Conservation (phyloP, 1,139 yeast genomes). For the Blastobotrys buckinghamii region DNA sequence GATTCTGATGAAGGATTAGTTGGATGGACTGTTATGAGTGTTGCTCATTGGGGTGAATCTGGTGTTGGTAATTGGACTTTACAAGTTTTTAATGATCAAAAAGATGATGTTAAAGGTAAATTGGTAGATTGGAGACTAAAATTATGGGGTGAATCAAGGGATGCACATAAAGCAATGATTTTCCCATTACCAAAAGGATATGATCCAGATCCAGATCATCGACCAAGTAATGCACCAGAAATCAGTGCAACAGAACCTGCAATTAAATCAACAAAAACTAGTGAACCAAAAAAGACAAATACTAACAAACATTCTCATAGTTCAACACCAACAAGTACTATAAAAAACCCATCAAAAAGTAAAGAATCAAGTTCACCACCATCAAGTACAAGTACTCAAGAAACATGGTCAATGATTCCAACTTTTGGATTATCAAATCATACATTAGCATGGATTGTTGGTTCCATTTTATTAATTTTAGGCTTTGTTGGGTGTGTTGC, state of each 20-base stretch:
- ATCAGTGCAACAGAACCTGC: conserved; percentile 7
- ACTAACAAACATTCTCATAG: background rate
- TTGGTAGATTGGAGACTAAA: conserved; percentile 70
- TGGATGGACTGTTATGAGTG: conserved; percentile 95
- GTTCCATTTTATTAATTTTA: conserved; percentile 29
- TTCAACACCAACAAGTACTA: background rate
- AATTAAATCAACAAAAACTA: conserved; percentile 1
- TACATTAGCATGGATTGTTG: conserved; percentile 33
- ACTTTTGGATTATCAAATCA: conserved; percentile 30
- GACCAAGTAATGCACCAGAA: conserved; percentile 9
- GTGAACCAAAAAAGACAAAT: background rate
- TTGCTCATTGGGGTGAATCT: conserved; percentile 94
- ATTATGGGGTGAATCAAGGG: conserved; percentile 74
- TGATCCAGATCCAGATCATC: conserved; percentile 16
- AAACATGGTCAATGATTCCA: conserved; percentile 27
- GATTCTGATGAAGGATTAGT: conserved; percentile 51
- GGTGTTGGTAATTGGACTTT: conserved; percentile 83
- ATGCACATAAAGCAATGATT: conserved; percentile 52
- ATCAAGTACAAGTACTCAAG: conserved; percentile 10
- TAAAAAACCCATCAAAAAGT: conserved; percentile 4
- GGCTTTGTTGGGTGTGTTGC: conserved; percentile 28
- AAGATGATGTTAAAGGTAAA: conserved; percentile 32
- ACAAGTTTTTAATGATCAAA: conserved; percentile 47
- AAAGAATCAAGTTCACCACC: conserved; percentile 7
- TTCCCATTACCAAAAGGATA: conserved; percentile 25